Percentiles rank a stretch among this genome's conserved stretches.
Conservation (phyloP, 208 protist genomes). For the Acanthamoeba sp. region DNA sequence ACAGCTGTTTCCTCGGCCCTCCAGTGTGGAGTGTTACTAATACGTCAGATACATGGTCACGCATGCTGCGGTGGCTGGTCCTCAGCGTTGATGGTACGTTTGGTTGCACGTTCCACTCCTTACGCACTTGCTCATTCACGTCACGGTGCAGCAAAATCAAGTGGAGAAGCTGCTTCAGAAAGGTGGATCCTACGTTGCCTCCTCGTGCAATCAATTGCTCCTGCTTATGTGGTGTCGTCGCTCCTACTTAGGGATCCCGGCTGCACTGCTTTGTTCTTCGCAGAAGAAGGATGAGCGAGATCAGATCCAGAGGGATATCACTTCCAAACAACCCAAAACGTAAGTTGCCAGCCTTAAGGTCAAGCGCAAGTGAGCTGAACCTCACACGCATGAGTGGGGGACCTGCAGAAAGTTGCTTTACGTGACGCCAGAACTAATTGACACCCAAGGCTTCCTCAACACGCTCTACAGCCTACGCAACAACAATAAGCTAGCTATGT, state of each 20-base stretch:
- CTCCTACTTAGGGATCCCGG: not conserved
- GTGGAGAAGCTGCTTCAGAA: constrained; percentile 60
- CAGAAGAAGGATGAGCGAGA: constrained; percentile 62
- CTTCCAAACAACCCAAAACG: constrained; percentile 27
- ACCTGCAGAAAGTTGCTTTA: constrained; percentile 82
- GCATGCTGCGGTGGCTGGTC: not conserved
- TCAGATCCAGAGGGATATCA: constrained; percentile 12
- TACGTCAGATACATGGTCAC: not conserved
- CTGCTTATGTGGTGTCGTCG: not conserved
- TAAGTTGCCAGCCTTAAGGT: not conserved
- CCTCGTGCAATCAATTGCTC: not conserved
- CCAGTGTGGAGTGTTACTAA: no score
- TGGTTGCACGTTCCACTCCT: not conserved
- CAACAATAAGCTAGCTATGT: constrained; percentile 44
- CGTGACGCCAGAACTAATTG: constrained; percentile 85
- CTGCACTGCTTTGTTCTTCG: constrained; percentile 33
- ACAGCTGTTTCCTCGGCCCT: not conserved
- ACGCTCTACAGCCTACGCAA: constrained; percentile 62
- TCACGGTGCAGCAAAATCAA: constrained; percentile 5
- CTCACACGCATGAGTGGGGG: no score
- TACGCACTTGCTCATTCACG: no score
- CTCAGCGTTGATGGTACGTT: constrained; percentile 43
- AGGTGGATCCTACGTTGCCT: not conserved
- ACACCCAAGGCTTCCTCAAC: constrained; percentile 65
- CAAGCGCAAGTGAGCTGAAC: not conserved